Evolutionary conservation across 1,139 yeast species (phyloP).

Genomic region (Saccharomyces hybrid): DNA sequence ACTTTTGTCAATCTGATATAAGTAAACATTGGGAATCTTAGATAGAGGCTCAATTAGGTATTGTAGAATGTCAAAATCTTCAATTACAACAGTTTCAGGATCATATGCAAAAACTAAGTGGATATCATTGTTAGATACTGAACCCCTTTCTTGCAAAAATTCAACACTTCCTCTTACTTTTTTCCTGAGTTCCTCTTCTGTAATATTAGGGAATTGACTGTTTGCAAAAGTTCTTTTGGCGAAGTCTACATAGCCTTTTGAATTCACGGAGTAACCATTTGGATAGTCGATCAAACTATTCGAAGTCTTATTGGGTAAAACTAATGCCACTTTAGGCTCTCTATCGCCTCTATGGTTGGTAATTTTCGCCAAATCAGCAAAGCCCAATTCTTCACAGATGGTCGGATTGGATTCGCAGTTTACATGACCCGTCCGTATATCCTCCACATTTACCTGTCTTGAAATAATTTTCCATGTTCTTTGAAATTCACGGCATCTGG

Average conservation of each 20-base stretch:
- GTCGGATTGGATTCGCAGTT: slow-evolving; percentile 47
- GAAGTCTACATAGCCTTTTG: slow-evolving; percentile 30
- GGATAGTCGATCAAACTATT: slow-evolving; percentile 23
- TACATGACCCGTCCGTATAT: slow-evolving; percentile 47
- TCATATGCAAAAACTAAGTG: slow-evolving; percentile 53
- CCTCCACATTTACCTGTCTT: slow-evolving; percentile 37
- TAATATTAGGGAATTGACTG: slow-evolving; percentile 34
- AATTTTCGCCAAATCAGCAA: slow-evolving; percentile 25
- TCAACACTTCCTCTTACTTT: not conserved
- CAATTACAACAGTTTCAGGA: slow-evolving; percentile 42
- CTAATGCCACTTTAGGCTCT: slow-evolving; percentile 34
- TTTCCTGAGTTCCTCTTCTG: slow-evolving; percentile 10
- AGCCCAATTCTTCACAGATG: slow-evolving; percentile 47
- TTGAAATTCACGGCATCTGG: slow-evolving; percentile 44
- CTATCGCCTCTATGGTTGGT: slow-evolving; percentile 11
- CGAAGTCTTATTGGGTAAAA: slow-evolving; percentile 34
- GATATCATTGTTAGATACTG: slow-evolving; percentile 37
- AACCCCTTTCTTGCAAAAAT: slow-evolving; percentile 3
- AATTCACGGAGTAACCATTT: slow-evolving; percentile 7
- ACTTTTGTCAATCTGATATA: slow-evolving; percentile 47
- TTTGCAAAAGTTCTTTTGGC: slow-evolving; percentile 34
- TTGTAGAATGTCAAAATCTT: slow-evolving; percentile 55
- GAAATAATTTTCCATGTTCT: slow-evolving; percentile 53
- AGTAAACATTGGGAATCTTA: slow-evolving; percentile 48
- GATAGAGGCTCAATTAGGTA: slow-evolving; percentile 53